phyloP scores from a whole-genome alignment of 2,329 filamentous ascomycete genomes.

The Aspergillus fischeri region DNA sequence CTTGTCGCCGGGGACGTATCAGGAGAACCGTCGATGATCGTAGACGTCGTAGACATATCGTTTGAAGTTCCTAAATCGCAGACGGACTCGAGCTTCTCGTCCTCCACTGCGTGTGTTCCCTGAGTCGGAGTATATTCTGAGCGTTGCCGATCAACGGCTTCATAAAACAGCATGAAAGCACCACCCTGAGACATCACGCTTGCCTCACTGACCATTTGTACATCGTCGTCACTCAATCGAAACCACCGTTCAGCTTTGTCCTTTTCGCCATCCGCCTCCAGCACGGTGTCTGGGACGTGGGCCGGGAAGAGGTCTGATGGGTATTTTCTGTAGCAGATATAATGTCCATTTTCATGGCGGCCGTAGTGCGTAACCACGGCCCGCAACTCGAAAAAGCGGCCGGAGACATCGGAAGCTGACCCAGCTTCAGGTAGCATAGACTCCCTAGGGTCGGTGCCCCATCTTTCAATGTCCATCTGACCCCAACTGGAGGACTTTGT shows the following conservation, averaged over 20 bases:
- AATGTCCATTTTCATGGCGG: slow-evolving; percentile 91
- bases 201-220: slow-evolving; percentile 68
- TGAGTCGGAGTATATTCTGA: neutral
- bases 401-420: slow-evolving; percentile 47
- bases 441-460: slow-evolving; percentile 62
- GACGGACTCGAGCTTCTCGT: slow-evolving; percentile 13
- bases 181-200: slow-evolving; percentile 71
- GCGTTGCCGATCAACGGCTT: slow-evolving; percentile 54
- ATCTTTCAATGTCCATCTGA: slow-evolving; percentile 56
- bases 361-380: slow-evolving; percentile 88
- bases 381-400: slow-evolving; percentile 65
- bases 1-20: neutral
- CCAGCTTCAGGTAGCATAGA: slow-evolving; percentile 70
- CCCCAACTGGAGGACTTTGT: slow-evolving; percentile 37
- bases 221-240: slow-evolving; percentile 84
- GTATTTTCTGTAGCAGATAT: slow-evolving; percentile 82
- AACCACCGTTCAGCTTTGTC: slow-evolving; percentile 66
- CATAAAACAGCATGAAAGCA: slow-evolving; percentile 98
- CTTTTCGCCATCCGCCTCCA: slow-evolving; percentile 31
- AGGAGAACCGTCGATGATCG: neutral
- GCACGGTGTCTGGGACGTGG: slow-evolving; percentile 26
- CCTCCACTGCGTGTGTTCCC: slow-evolving; percentile 3
- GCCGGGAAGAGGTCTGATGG: slow-evolving; percentile 38
- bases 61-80: neutral
- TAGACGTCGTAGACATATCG: neutral